These are phyloP conservation scores for Piper longum DNA, from an alignment of 164 flowering plant genomes.

Conservation along the genomic window DNA sequence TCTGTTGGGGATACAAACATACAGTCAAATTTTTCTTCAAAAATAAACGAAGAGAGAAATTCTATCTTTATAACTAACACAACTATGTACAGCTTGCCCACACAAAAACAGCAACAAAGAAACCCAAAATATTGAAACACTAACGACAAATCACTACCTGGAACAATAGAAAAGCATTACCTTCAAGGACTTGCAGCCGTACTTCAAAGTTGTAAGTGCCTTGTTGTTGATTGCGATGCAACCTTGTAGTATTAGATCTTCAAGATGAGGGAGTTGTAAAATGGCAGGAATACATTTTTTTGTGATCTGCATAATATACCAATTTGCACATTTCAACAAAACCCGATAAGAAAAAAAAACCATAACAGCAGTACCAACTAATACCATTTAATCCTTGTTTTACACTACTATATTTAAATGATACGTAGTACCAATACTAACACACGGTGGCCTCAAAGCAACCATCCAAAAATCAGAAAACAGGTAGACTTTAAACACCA, in stretches of 20 bases:
- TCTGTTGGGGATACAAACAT: slow-evolving; percentile 23
- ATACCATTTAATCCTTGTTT: no score
- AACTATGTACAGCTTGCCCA: not conserved
- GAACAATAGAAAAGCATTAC: slow-evolving; percentile 16
- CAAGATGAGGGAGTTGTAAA: slow-evolving; percentile 45
- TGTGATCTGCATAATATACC: slow-evolving; percentile 44
- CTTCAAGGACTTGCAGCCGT: slow-evolving; percentile 57
- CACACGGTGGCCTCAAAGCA: no score
- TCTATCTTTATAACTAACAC: not conserved
- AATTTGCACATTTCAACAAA: not conserved
- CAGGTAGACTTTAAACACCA: no score
- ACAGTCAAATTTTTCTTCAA: not conserved
- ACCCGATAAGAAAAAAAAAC: not conserved
- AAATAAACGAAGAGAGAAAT: not conserved
- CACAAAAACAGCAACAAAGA: not conserved
- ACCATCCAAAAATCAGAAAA: no score
- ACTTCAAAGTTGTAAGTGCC: slow-evolving; percentile 38
- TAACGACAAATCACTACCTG: not conserved
- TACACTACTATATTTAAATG: no score
- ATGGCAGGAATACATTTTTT: slow-evolving; percentile 51
- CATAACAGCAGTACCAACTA: not conserved
- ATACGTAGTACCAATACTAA: no score
- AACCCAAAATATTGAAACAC: no score
- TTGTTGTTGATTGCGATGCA: slow-evolving; percentile 69
- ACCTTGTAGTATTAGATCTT: slow-evolving; percentile 65